phyloP scores from a whole-genome alignment of 176 grass and related monocot species.

The Triticum timopheevii region DNA sequence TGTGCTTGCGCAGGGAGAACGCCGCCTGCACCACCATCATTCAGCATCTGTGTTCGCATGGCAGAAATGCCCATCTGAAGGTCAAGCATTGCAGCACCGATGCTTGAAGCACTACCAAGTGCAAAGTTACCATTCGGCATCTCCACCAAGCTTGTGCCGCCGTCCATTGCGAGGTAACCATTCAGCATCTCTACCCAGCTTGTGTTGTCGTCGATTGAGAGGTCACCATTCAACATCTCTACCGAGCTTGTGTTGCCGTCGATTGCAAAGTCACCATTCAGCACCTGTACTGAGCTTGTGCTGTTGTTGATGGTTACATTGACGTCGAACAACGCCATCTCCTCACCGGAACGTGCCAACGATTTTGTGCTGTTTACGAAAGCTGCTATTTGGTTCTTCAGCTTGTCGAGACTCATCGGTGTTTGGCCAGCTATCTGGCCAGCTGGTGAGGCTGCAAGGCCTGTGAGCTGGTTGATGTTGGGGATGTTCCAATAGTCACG shows the following conservation, averaged over 20 bases:
- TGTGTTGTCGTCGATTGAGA: background rate
- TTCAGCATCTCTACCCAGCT: background rate
- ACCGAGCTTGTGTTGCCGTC: background rate
- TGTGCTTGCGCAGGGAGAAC: background rate
- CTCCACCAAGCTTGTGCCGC: background rate
- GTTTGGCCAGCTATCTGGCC: background rate
- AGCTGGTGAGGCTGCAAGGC: background rate
- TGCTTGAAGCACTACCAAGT: background rate
- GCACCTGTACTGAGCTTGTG: background rate
- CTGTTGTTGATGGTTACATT: background rate
- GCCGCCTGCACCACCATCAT: background rate
- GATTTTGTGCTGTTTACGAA: background rate
- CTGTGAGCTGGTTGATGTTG: background rate
- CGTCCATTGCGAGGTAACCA: no score
- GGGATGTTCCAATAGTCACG: background rate
- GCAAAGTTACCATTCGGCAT: conserved; percentile 1
- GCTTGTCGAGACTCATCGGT: background rate
- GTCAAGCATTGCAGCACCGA: conserved; percentile 15
- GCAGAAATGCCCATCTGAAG: background rate
- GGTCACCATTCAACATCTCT: no score
- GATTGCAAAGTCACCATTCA: no score
- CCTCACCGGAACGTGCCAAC: background rate
- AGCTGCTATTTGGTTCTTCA: background rate
- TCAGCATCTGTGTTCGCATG: background rate
- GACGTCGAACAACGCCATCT: background rate